These are phyloP conservation scores for Nemania sp. DNA, from an alignment of 2,329 filamentous ascomycete genomes.

Conservation along the genomic window DNA sequence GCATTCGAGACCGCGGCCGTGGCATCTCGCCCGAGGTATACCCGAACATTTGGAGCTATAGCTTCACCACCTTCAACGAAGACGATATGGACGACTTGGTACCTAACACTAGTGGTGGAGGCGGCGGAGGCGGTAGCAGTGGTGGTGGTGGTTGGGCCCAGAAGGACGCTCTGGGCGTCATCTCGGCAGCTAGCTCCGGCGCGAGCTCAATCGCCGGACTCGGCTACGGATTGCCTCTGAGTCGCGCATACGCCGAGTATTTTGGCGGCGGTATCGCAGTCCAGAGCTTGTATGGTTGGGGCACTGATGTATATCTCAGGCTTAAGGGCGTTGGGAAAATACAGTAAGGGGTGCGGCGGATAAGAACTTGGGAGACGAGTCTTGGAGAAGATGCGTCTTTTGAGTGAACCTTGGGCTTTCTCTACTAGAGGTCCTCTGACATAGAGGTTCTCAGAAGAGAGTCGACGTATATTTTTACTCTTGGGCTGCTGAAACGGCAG, in stretches of 20 bases:
- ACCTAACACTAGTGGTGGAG: conserved; percentile 47
- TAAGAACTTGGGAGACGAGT: not conserved
- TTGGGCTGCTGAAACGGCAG: not conserved
- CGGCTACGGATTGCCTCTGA: conserved; percentile 88
- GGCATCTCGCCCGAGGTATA: conserved; percentile 85
- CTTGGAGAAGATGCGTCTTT: not conserved
- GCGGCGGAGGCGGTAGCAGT: too few relatives aligned
- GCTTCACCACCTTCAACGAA: conserved; percentile 91
- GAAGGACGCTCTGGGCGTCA: conserved; percentile 72
- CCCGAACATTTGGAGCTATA: conserved; percentile 93
- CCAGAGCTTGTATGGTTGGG: conserved; percentile 97
- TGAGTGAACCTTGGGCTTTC: not conserved
- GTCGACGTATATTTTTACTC: not conserved
- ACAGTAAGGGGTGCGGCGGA: not conserved
- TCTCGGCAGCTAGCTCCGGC: conserved; percentile 72
- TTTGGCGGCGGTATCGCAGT: conserved; percentile 94
- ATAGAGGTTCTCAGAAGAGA: too few relatives aligned
- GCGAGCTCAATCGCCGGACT: conserved; percentile 87
- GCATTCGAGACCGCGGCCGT: conserved; percentile 92
- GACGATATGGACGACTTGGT: conserved; percentile 51
- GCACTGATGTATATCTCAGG: conserved; percentile 68
- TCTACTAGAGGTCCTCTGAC: not conserved
- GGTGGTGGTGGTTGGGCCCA: conserved; percentile 48
- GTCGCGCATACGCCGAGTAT: conserved; percentile 94
- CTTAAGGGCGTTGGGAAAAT: conserved; percentile 66